Evolutionary conservation across 1,284 basidiomycete species (phyloP), one percentile per base, ranked within the genome.

Genomic region (Tylopilus orsonianus): DNA sequence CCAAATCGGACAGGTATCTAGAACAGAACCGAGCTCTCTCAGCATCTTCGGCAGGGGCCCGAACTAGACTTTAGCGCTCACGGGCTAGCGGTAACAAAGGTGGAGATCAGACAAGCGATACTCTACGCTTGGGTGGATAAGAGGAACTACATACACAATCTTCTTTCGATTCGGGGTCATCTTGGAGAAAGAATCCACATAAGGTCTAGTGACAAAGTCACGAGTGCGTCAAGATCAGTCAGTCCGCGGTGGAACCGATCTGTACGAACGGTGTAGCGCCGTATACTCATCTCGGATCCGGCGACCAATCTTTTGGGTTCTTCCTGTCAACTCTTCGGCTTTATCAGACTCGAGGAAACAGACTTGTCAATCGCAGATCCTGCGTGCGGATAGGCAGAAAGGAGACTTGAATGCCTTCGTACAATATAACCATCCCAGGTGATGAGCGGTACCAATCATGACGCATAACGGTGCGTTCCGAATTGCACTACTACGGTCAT

Each of bases 1-100:
- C 86, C 87, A 52, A 90, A 86, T 23, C 77, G 71, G 3, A 73
- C 66, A 2, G 79, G 82, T 27, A 84, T 66, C 84, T 86, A 40
- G n/a, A 39, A 34, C 10, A 38, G 4, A 6, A 37, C 29, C 20
- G 18, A 32, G 23, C 6, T 48, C 32, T 32, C 35, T 37, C 20
- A 23, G 24, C n/a, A 6, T 27, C 30, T 9, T 26, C 8, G 2
- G 22, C 19, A 8, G 24, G 8, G 26, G 32, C 14, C 12, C 27
- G 33, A 29, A 22, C 32, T n/a, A n/a, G n/a, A n/a, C n/a, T n/a
- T n/a, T n/a, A 10, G 32, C 13, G 41, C 57, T 56, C 35, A 62
- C 63, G 13, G 55, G 44, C 64, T 64, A 23, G 14, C n/a, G 14
- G 12, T 19, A 13, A 16, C 8, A 14, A 19, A 8, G 3, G 38